phyloP scores from a whole-genome alignment of 2,329 filamentous ascomycete species.

The Aspergillus sp. region DNA sequence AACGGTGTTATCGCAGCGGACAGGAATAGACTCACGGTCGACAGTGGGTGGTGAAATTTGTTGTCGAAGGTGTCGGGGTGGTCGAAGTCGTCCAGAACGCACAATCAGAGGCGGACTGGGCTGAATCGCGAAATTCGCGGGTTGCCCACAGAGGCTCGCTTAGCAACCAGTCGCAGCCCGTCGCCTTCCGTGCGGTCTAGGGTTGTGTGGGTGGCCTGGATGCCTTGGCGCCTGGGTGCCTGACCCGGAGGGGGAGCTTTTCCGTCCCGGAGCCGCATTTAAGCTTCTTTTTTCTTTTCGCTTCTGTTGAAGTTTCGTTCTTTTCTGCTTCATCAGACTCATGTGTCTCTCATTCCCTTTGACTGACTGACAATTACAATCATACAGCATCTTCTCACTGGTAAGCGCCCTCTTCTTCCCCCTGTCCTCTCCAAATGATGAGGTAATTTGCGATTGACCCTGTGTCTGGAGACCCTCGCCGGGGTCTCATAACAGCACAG shows the following conservation, averaged over 20 bases:
- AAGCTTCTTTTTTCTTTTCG: conserved; percentile 26
- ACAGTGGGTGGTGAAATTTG: conserved; percentile 36
- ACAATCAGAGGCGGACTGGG: conserved; percentile 25
- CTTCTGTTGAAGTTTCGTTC: not conserved
- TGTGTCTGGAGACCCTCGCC: conserved; percentile 80
- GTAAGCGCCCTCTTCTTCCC: conserved; percentile 20
- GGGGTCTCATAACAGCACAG: conserved; percentile 74
- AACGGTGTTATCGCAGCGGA: conserved; percentile 7
- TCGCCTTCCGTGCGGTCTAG: conserved; percentile 31
- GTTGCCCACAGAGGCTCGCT: conserved; percentile 43
- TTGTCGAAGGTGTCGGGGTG: conserved; percentile 42
- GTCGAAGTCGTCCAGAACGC: conserved; percentile 35
- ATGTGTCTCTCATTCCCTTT: not conserved
- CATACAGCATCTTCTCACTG: conserved; percentile 6
- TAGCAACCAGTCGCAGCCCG: conserved; percentile 36
- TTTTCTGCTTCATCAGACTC: not conserved
- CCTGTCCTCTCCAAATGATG: conserved; percentile 62
- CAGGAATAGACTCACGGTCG: conserved; percentile 38
- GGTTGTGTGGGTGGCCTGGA: conserved; percentile 27
- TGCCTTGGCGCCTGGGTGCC: conserved; percentile 6
- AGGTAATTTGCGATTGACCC: conserved; percentile 99
- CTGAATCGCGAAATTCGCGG: conserved; percentile 40
- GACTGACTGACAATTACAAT: not conserved
- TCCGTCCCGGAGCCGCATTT: conserved; percentile 25
- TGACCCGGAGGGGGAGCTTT: conserved; percentile 10